Evolutionary conservation across 2,329 filamentous ascomycete species (phyloP), one percentile per base, ranked within the genome.

Genomic region (Cryphonectria japonica): DNA sequence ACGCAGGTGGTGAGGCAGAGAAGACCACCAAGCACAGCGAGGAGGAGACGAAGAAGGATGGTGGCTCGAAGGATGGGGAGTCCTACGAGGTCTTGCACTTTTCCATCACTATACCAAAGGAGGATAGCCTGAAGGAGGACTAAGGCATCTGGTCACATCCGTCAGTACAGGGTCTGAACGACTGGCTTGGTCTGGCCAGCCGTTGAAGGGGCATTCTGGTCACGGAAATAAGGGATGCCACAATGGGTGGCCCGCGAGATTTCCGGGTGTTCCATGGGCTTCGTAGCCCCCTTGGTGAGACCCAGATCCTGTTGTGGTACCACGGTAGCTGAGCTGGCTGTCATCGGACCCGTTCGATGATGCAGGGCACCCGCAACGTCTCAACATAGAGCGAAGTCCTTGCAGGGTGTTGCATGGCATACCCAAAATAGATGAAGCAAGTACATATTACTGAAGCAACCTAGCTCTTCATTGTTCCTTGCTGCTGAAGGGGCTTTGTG

Each of bases 21-120:
- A 78, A 80, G 29, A 69, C 69, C 29, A 70, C 74, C 39, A 73
- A 81, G 68, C 76, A 83, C 6, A 80, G 80, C 3, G 77, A 82
- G n/a, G 77, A 80, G 1, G 79, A 63, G 60, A 5, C 41, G 60
- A 26, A 41, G 14, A 13, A 61, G 5, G 59, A 34, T 26, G 60
- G 11, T 41, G 73, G 79, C 8, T 57, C 73, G 11, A 70, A 72
- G 50, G 46, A 74, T 52, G 70, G 68, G 41, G 75, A 76, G 43
- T 70, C 57, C n/a, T 70, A 71, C 41, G 74, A 76, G 62, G 73
- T 79, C 5, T 77, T 79, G 67, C 59, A 75, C 50, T 76, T 80
- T 69, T 76, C 77, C 0, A 75, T 79, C 34, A 78, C 73, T 2
- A 75, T 69, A 70, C 34, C 76, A 73, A 11, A 64, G 69, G 34